These are phyloP conservation scores for Cladosporium sp. DNA, from an alignment of 2,329 filamentous ascomycete species.

Conservation along the genomic window DNA sequence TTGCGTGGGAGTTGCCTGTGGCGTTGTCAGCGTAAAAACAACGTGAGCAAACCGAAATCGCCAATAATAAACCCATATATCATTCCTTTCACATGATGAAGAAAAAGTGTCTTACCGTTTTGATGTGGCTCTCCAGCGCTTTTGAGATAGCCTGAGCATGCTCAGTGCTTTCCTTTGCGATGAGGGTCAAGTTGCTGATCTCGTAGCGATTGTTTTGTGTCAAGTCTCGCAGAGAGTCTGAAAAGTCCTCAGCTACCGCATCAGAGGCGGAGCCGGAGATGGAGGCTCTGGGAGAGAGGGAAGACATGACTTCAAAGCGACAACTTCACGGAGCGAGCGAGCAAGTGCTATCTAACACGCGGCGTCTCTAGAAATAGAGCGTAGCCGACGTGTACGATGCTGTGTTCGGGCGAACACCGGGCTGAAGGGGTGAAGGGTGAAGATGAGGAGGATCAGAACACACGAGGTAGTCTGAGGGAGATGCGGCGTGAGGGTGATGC, in stretches of 20 bases:
- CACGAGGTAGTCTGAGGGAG: conserved; percentile 5
- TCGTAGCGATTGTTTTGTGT: conserved; percentile 88
- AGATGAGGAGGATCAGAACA: neutral
- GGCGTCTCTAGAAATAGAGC: neutral
- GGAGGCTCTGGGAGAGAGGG: conserved; percentile 33
- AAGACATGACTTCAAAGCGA: conserved; percentile 53
- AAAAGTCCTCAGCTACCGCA: conserved; percentile 93
- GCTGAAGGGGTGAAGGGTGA: neutral
- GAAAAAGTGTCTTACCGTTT: conserved; percentile 83
- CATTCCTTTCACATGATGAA: no score
- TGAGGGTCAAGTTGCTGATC: conserved; percentile 95
- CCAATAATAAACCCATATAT: no score
- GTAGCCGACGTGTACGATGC: neutral
- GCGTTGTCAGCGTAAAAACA: neutral
- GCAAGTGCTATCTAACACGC: conserved; percentile 12
- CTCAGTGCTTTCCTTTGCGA: conserved; percentile 95
- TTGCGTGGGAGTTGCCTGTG: conserved; percentile 75
- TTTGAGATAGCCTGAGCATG: conserved; percentile 91
- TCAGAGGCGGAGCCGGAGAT: conserved; percentile 52
- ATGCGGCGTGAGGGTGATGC: conserved; percentile 8
- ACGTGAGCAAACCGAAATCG: no score
- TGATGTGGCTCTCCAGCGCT: conserved; percentile 87
- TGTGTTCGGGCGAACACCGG: neutral
- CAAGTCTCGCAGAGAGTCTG: conserved; percentile 86
- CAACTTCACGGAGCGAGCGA: conserved; percentile 9